Evolutionary conservation across 768 basidiomycete species (phyloP).

Genomic region (Xerocomellus intermedius): DNA sequence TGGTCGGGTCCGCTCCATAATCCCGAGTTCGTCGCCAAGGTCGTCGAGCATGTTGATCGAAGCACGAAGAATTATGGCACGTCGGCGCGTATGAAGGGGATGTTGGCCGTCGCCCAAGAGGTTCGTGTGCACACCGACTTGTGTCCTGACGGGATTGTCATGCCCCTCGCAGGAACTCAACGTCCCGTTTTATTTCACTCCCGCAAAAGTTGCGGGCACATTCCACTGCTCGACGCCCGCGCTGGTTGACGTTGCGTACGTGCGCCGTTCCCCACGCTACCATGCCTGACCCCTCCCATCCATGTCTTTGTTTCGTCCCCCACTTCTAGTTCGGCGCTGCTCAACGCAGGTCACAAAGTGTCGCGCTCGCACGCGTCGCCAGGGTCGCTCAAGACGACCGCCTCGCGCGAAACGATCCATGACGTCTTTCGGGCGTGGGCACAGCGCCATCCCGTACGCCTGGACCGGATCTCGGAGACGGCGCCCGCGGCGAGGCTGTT

Average conservation of each 20-base stretch:
- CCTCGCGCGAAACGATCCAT: slow-evolving; percentile 64
- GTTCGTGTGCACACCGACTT: slow-evolving; percentile 42
- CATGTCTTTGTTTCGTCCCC: neutral
- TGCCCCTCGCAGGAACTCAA: slow-evolving; percentile 59
- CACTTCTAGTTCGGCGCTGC: slow-evolving; percentile 71
- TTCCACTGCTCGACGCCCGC: slow-evolving; percentile 83
- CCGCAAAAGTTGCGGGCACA: slow-evolving; percentile 69
- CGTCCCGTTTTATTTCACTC: slow-evolving; percentile 85
- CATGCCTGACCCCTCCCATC: neutral
- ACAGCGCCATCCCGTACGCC: slow-evolving; percentile 76
- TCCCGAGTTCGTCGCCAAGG: slow-evolving; percentile 64
- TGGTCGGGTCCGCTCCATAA: slow-evolving; percentile 92
- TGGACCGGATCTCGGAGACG: slow-evolving; percentile 73
- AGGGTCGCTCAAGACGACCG: slow-evolving; percentile 91
- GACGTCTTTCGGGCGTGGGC: slow-evolving; percentile 88
- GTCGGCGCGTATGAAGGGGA: slow-evolving; percentile 84
- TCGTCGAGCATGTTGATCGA: slow-evolving; percentile 68
- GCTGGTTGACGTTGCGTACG: slow-evolving; percentile 73
- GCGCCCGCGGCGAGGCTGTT: slow-evolving; percentile 72
- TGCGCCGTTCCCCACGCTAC: slow-evolving; percentile 2
- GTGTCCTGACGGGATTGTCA: neutral
- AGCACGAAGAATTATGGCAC: slow-evolving; percentile 74
- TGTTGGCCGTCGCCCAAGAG: slow-evolving; percentile 89
- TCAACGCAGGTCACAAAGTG: slow-evolving; percentile 79
- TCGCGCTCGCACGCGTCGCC: slow-evolving; percentile 89